These are phyloP conservation scores for Aspergillus floridensis DNA, from an alignment of 2,329 filamentous ascomycete species.

Conservation along the genomic window DNA sequence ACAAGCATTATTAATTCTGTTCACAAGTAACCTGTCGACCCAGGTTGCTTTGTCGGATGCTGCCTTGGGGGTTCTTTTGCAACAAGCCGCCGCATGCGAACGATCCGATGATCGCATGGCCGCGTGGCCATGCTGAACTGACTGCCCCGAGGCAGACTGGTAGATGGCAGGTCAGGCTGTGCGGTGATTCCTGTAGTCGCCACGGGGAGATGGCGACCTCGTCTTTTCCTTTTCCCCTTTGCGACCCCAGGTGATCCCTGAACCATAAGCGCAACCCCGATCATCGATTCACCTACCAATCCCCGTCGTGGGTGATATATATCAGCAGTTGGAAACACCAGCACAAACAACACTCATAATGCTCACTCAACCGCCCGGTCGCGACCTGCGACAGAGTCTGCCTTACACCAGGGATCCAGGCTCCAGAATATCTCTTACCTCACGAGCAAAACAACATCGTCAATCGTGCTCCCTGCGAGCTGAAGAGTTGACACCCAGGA, in stretches of 20 bases:
- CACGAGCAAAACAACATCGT: neutral
- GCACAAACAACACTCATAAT: too few relatives aligned
- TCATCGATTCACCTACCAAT: too few relatives aligned
- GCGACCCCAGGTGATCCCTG: too few relatives aligned
- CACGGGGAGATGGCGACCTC: neutral
- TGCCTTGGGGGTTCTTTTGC: neutral
- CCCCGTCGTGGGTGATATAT: too few relatives aligned
- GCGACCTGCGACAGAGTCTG: neutral
- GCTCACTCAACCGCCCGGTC: too few relatives aligned
- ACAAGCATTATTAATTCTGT: neutral
- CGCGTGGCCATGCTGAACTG: neutral
- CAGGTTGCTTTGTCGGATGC: neutral
- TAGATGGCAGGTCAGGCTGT: neutral
- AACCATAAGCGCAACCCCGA: too few relatives aligned
- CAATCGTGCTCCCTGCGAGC: neutral
- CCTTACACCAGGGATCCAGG: neutral
- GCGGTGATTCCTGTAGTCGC: neutral
- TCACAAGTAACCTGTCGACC: neutral
- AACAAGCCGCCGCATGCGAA: neutral
- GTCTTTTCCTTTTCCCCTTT: neutral
- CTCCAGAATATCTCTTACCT: neutral
- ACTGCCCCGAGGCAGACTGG: neutral
- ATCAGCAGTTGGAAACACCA: too few relatives aligned
- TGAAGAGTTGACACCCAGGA: too few relatives aligned
- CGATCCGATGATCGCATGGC: neutral